Evolutionary conservation across 2,329 filamentous ascomycete genomes (phyloP), one percentile per base, ranked within the genome.

Genomic region (Aspergillus fumigatiaffinis): DNA sequence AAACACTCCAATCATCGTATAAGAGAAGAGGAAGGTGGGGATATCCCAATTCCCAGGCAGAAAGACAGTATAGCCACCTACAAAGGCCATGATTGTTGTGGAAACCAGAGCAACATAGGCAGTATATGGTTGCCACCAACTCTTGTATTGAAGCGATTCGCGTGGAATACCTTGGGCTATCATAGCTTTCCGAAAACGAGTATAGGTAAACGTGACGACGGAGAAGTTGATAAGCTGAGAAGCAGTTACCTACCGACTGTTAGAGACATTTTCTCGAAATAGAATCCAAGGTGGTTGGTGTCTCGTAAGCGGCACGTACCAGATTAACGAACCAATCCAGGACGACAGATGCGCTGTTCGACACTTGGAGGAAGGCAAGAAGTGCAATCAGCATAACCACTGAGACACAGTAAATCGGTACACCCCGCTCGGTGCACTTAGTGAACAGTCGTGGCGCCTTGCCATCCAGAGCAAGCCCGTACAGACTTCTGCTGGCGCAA

Each of bases 61-160:
- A 66, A 93, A 94, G 1, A 92, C 88, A 0, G 86, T 82, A 61
- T 92, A 93, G 0, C 90, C 90, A 8, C 87, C 85, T 1, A 92
- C 85, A 63, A 92, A 85, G 0, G 86, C 83, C 86, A 93, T 92
- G 61, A 89, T 71, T 51, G 84, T 82, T 1, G 86, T 89, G 26
- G 82, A 84, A 0, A 77, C 69, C 5, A 91, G 74, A 0, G 84
- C 86, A 51, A 87, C 85, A 68, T 83, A 92, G 0, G 89, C 88
- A 0, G 84, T 80, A 64, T 86, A 92, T 2, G 90, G 90, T 76
- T 92, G 89, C 47, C 84, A 80, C 60, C 80, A 80, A 0, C 85
- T 85, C 61, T 82, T 86, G 76, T 91, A 92, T 0, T 89, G 88
- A n/a, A 93, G 75, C 0, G 79, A 80, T 41, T 85, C 79, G 5